Percentiles rank a stretch among this genome's conserved stretches.
Evolutionary conservation across 2,329 filamentous ascomycete genomes (phyloP).

Genomic region (Sporothrix euskadiensis): DNA sequence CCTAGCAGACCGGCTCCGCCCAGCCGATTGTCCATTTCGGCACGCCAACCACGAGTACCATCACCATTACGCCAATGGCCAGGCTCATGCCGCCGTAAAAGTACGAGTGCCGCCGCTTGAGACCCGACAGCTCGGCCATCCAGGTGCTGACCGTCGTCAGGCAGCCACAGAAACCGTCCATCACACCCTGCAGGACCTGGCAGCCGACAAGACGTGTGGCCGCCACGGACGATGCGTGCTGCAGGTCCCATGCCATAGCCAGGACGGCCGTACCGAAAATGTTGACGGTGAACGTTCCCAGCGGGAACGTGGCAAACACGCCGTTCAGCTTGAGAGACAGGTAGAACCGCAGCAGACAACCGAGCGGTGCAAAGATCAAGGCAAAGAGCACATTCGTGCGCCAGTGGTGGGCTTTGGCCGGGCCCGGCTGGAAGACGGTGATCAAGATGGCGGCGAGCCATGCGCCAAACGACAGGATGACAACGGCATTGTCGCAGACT

Average conservation of each 20-base stretch:
- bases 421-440: conserved; percentile 67
- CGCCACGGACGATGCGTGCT: conserved; percentile 55
- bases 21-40: conserved; percentile 68
- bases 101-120: conserved; percentile 59
- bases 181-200: conserved; percentile 61
- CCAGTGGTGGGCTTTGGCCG: conserved; percentile 61
- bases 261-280: conserved; percentile 72
- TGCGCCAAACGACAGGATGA: conserved; percentile 67
- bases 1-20: conserved; percentile 29
- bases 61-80: conserved; percentile 54
- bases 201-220: conserved; percentile 59
- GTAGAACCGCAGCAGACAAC: conserved; percentile 75
- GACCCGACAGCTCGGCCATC: conserved; percentile 59
- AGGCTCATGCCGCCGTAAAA: conserved; percentile 67
- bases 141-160: conserved; percentile 68
- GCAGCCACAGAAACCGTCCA: conserved; percentile 69
- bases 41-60: conserved; percentile 74
- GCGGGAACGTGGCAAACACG: conserved; percentile 65
- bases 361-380: conserved; percentile 78
- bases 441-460: conserved; percentile 80
- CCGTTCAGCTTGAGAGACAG: conserved; percentile 70
- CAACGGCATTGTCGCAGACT: conserved; percentile 60
- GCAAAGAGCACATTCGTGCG: conserved; percentile 74
- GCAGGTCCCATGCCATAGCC: conserved; percentile 76
- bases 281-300: conserved; percentile 86